These are phyloP conservation scores for Cercospora zeae-maydis DNA, from an alignment of 2,329 filamentous ascomycete species.

Conservation along the genomic window DNA sequence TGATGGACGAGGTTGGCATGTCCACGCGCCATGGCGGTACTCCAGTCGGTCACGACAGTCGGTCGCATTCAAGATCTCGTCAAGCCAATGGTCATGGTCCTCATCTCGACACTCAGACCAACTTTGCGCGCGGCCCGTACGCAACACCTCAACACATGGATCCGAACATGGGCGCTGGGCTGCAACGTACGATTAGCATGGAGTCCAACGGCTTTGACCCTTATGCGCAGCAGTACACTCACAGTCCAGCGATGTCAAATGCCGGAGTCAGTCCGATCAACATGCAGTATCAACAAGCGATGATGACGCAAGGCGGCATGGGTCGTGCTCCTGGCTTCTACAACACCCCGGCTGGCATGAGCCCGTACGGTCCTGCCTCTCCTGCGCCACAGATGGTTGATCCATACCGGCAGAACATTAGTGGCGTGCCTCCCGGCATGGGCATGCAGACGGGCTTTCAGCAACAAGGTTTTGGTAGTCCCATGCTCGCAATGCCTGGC, in stretches of 20 bases:
- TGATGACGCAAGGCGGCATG: constrained; percentile 45
- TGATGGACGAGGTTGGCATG: constrained; percentile 97
- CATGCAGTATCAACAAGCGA: constrained; percentile 56
- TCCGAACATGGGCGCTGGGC: constrained; percentile 28
- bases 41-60: constrained; percentile 34
- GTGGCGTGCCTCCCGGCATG: constrained; percentile 39
- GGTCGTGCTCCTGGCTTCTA: constrained; percentile 34
- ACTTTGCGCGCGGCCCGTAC: constrained; percentile 38
- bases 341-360: constrained; percentile 25
- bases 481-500: constrained; percentile 31
- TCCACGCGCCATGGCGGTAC: constrained; percentile 53
- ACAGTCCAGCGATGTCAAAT: constrained; percentile 37
- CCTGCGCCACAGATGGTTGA: constrained; percentile 38
- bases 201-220: constrained; percentile 49
- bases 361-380: constrained; percentile 27
- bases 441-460: constrained; percentile 30
- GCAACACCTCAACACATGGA: constrained; percentile 33
- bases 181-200: constrained; percentile 49
- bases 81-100: constrained; percentile 34
- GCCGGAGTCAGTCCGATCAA: constrained; percentile 36
- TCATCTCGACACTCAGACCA: constrained; percentile 35
- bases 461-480: constrained; percentile 26
- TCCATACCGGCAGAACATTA: constrained; percentile 40
- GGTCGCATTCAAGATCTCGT: constrained; percentile 37
- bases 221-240: constrained; percentile 41